Conservation (phyloP, 2,329 filamentous ascomycete genomes). For the Aspergillus sergii region DNA sequence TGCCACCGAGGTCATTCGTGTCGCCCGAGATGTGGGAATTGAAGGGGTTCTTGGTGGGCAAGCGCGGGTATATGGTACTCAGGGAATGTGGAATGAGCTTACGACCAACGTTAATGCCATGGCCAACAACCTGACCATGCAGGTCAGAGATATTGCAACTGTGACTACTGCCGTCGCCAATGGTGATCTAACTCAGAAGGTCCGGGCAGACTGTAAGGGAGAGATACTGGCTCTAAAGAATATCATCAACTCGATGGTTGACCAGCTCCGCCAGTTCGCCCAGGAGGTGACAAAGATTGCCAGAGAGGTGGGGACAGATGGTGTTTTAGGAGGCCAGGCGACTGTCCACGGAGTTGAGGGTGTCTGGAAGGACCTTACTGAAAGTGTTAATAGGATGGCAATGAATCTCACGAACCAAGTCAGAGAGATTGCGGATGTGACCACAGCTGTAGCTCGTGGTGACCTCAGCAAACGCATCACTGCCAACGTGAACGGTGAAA, state of each 20-base stretch:
- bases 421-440: slow-evolving; percentile 89
- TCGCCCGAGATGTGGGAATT: slow-evolving; percentile 94
- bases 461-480: slow-evolving; percentile 96
- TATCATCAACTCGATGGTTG: slow-evolving; percentile 37
- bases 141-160: slow-evolving; percentile 96
- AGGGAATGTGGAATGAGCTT: slow-evolving; percentile 97
- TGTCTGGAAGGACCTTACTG: slow-evolving; percentile 68
- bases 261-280: slow-evolving; percentile 94
- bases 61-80: slow-evolving; percentile 88
- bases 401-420: slow-evolving; percentile 69
- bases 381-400: slow-evolving; percentile 70
- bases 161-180: slow-evolving; percentile 96
- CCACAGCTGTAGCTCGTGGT: slow-evolving; percentile 90
- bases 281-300: slow-evolving; percentile 96
- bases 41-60: slow-evolving; percentile 99
- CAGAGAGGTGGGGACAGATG: slow-evolving; percentile 66
- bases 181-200: slow-evolving; percentile 73
- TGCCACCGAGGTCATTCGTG: slow-evolving; percentile 86
- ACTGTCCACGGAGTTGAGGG: slow-evolving; percentile 67
- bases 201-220: background rate
- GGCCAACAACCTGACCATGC: slow-evolving; percentile 83
- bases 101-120: slow-evolving; percentile 96
- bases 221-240: slow-evolving; percentile 1
- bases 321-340: slow-evolving; percentile 64
- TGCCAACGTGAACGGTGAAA: slow-evolving; percentile 92